Evolutionary conservation across 2,329 filamentous ascomycete genomes (phyloP).

Genomic region (Trichoderma arundinaceum): DNA sequence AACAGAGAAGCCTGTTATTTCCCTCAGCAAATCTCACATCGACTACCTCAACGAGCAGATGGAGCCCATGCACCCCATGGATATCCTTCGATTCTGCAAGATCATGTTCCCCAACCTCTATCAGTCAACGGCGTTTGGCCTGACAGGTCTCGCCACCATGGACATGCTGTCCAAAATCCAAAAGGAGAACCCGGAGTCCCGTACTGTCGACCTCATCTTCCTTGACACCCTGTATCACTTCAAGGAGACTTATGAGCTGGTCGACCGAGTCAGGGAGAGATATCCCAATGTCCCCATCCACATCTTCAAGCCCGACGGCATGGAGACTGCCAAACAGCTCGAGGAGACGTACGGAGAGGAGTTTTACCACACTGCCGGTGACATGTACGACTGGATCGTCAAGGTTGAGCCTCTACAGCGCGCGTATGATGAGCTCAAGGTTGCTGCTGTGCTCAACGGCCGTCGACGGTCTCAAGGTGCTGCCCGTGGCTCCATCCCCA

Average conservation of each 20-base stretch:
- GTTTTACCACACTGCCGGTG: slow-evolving; percentile 83
- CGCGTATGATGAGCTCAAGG: slow-evolving; percentile 84
- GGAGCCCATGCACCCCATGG: slow-evolving; percentile 84
- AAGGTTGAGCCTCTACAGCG: slow-evolving; percentile 97
- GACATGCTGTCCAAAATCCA: slow-evolving; percentile 84
- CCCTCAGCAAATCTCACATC: slow-evolving; percentile 86
- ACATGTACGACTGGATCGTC: slow-evolving; percentile 94
- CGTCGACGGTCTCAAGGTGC: slow-evolving; percentile 91
- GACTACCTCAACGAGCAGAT: slow-evolving; percentile 90
- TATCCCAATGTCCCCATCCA: slow-evolving; percentile 85
- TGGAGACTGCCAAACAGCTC: slow-evolving; percentile 76
- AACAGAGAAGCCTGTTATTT: slow-evolving; percentile 66
- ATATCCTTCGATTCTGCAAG: slow-evolving; percentile 91
- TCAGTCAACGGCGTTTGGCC: slow-evolving; percentile 82
- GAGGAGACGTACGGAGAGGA: slow-evolving; percentile 79
- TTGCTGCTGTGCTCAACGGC: slow-evolving; percentile 90
- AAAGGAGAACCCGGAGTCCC: slow-evolving; percentile 64
- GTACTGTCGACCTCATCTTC: slow-evolving; percentile 72
- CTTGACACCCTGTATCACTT: slow-evolving; percentile 86
- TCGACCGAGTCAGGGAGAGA: slow-evolving; percentile 73
- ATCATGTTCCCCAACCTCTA: slow-evolving; percentile 88
- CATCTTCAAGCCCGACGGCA: slow-evolving; percentile 84
- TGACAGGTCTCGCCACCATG: slow-evolving; percentile 80
- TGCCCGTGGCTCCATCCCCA: slow-evolving; percentile 85
- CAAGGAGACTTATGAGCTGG: slow-evolving; percentile 73